Percentiles rank a stretch among this genome's conserved stretches.
Evolutionary conservation across 2,329 filamentous ascomycete species (phyloP).

Genomic region (Stemphylium vesicarium): DNA sequence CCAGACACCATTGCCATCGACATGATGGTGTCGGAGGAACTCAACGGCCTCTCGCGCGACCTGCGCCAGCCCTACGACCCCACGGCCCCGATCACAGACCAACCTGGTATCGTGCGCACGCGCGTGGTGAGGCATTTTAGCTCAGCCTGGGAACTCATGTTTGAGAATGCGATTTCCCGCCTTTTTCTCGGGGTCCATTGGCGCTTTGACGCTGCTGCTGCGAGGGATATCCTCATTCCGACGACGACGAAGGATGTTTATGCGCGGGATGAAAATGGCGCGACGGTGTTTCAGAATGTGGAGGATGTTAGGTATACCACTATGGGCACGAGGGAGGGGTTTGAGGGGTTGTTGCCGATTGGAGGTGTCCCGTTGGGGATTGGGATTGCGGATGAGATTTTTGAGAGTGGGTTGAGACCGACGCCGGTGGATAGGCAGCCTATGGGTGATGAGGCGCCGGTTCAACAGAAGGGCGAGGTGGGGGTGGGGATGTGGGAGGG

Average conservation of each 20-base stretch:
- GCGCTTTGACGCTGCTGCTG: constrained; percentile 37
- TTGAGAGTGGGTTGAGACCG: constrained; percentile 10
- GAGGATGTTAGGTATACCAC: constrained; percentile 19
- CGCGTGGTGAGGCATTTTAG: constrained; percentile 23
- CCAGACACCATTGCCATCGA: constrained; percentile 32
- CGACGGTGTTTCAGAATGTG: constrained; percentile 16
- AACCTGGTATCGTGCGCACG: constrained; percentile 35
- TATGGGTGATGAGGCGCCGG: constrained; percentile 1
- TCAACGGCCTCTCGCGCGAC: constrained; percentile 35
- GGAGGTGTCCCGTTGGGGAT: constrained; percentile 22
- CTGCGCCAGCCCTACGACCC: constrained; percentile 32
- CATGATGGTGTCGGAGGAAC: constrained; percentile 28
- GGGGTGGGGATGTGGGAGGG: background rate
- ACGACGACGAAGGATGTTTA: constrained; percentile 17
- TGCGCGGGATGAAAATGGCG: constrained; percentile 13
- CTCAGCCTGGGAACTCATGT: constrained; percentile 35
- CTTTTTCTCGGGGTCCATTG: constrained; percentile 38
- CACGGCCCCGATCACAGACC: constrained; percentile 27
- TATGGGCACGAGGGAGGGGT: constrained; percentile 13
- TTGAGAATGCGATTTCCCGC: constrained; percentile 36
- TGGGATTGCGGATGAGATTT: constrained; percentile 23
- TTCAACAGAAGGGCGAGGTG: background rate
- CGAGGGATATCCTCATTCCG: constrained; percentile 23
- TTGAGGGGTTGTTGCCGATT: constrained; percentile 12
- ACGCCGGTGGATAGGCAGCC: constrained; percentile 15